A percentile compares a stretch with the other conserved stretches of the same genome.
Evolutionary conservation across 192 early-diverging fungal genomes (phyloP).

Genomic region (Coemansia nantahalensis): DNA sequence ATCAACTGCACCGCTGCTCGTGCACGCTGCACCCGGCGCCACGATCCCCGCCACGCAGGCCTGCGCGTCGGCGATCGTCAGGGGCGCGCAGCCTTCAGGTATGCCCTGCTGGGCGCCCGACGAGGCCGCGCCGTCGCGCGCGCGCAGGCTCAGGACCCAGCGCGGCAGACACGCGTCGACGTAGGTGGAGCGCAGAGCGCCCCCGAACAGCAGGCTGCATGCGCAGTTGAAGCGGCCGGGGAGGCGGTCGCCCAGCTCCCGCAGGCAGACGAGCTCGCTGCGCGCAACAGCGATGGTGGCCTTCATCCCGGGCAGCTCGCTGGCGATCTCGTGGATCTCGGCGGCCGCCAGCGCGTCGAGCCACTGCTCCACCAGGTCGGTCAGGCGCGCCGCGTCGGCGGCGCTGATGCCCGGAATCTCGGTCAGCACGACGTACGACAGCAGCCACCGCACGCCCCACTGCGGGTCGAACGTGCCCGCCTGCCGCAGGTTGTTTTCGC

Average conservation of each 20-base stretch:
- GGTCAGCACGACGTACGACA: conserved; percentile 33
- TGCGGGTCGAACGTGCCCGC: conserved; percentile 31
- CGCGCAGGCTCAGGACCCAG: conserved; percentile 14
- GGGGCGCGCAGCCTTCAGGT: neutral
- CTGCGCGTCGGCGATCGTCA: conserved; percentile 18
- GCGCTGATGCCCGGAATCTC: conserved; percentile 19
- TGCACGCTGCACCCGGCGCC: conserved; percentile 7
- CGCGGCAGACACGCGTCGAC: conserved; percentile 31
- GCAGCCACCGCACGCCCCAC: conserved; percentile 46
- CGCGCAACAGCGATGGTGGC: conserved; percentile 12
- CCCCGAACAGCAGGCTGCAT: conserved; percentile 43
- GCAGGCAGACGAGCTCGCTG: conserved; percentile 15
- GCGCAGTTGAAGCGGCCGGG: conserved; percentile 37
- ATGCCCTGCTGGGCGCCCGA: too few species aligned
- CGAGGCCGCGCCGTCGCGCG: neutral
- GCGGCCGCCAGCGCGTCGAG: conserved; percentile 20
- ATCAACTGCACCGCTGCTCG: conserved; percentile 23
- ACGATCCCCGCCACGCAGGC: conserved; percentile 14
- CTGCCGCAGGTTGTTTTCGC: conserved; percentile 22
- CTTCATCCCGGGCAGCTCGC: conserved; percentile 11
- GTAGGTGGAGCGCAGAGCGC: conserved; percentile 15
- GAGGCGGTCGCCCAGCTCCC: conserved; percentile 12
- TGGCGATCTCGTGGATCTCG: conserved; percentile 26
- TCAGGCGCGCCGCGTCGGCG: conserved; percentile 8
- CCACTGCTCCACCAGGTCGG: conserved; percentile 21